These are phyloP conservation scores for Plasmodium gallinaceum DNA, from an alignment of 169 alveolate species.

Conservation along the genomic window DNA sequence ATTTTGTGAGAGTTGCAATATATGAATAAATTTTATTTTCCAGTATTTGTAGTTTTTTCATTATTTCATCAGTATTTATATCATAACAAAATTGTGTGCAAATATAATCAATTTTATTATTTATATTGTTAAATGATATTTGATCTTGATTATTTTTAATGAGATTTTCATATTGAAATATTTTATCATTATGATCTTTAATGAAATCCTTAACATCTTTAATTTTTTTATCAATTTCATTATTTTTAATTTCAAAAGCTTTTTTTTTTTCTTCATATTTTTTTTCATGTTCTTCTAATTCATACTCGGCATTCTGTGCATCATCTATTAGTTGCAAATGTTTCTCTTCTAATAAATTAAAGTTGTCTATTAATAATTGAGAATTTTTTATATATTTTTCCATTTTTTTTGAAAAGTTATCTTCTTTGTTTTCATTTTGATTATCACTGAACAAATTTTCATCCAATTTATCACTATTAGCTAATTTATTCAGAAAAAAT, in stretches of 20 bases:
- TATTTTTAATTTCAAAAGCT: conserved; percentile 4
- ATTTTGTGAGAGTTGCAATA: conserved; percentile 56
- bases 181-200: conserved; percentile 44
- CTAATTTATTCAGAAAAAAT: conserved; percentile 41
- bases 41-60: conserved; percentile 64
- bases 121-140: conserved; percentile 54
- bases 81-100: conserved; percentile 64
- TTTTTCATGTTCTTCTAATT: conserved; percentile 65
- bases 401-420: conserved; percentile 23
- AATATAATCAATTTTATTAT: conserved; percentile 55
- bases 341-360: conserved; percentile 58
- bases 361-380: conserved; percentile 52
- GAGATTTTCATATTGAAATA: conserved; percentile 19
- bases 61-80: conserved; percentile 52
- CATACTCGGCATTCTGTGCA: conserved; percentile 67
- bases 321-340: conserved; percentile 73
- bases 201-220: conserved; percentile 12
- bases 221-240: conserved; percentile 57
- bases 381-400: conserved; percentile 53
- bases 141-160: conserved; percentile 29
- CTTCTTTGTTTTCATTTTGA: background rate
- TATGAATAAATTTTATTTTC: conserved; percentile 67
- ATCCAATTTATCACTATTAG: conserved; percentile 46
- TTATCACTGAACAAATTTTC: background rate
- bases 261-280: conserved; percentile 47